phyloP scores from a whole-genome alignment of 2,329 filamentous ascomycete species.

The Diaporthe sp. region DNA sequence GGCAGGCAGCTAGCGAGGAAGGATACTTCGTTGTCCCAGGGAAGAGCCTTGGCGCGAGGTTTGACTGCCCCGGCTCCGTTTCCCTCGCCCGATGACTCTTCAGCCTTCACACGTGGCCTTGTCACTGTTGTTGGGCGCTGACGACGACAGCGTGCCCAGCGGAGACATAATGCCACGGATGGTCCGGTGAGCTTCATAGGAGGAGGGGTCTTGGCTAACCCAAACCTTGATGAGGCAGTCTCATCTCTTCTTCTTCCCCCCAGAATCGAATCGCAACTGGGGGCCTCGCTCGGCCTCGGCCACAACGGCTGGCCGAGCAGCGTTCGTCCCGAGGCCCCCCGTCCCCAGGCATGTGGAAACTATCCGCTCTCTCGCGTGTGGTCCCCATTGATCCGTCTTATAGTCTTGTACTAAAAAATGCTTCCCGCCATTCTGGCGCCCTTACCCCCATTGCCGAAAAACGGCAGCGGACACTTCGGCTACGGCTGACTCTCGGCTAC shows the following conservation, averaged over 20 bases:
- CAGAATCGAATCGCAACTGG: background rate
- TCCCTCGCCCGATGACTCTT: conserved; percentile 16
- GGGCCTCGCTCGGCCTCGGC: conserved; percentile 20
- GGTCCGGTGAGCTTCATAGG: background rate
- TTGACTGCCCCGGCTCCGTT: background rate
- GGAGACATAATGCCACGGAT: background rate
- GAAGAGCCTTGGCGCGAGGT: background rate
- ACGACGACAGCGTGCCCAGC: background rate
- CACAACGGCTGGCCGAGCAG: conserved; percentile 21
- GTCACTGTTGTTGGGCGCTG: background rate
- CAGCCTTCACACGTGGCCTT: background rate
- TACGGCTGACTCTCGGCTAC: conserved; percentile 24
- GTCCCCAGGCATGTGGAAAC: background rate
- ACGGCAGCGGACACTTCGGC: conserved; percentile 8
- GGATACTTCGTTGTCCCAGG: background rate
- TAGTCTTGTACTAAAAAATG: background rate
- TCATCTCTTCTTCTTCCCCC: background rate
- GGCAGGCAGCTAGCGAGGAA: background rate
- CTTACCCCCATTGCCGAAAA: no score
- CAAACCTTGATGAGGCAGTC: conserved; percentile 2
- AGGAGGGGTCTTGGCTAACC: background rate
- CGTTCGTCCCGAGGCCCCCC: conserved; percentile 19
- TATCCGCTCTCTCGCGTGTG: background rate
- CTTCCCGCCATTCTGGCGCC: background rate
- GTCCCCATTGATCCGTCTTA: background rate